These are phyloP conservation scores for Ogataea corticis DNA, from an alignment of 805 yeast species.

Conservation along the genomic window DNA sequence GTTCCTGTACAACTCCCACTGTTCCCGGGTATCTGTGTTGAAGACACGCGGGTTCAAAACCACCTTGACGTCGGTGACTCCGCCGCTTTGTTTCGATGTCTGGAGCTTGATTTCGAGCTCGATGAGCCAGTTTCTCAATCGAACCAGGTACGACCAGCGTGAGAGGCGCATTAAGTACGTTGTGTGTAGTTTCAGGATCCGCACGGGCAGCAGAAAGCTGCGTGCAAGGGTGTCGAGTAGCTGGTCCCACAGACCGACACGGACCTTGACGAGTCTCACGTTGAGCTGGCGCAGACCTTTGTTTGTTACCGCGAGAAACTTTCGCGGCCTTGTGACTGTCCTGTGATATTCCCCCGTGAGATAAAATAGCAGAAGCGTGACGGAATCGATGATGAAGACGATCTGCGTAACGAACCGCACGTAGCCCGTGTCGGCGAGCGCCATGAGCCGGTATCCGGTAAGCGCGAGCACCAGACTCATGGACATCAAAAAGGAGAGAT, in stretches of 20 bases:
- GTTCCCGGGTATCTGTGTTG: conserved; percentile 80
- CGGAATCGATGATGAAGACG: conserved; percentile 56
- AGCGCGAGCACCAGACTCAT: conserved; percentile 41
- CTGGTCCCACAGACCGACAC: conserved; percentile 39
- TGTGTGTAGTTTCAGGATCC: conserved; percentile 14
- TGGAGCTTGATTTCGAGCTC: conserved; percentile 26
- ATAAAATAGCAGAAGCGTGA: conserved; percentile 76
- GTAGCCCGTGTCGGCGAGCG: conserved; percentile 29
- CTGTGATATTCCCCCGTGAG: conserved; percentile 87
- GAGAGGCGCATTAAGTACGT: conserved; percentile 8
- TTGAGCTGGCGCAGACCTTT: conserved; percentile 86
- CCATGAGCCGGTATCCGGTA: conserved; percentile 36
- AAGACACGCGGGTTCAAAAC: conserved; percentile 81
- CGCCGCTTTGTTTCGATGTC: conserved; percentile 61
- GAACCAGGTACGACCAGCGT: conserved; percentile 9
- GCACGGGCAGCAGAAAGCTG: conserved; percentile 18
- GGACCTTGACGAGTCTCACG: conserved; percentile 68
- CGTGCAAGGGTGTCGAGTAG: conserved; percentile 21
- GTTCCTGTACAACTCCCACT: conserved; percentile 91
- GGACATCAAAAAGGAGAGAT: conserved; percentile 52
- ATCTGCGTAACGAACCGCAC: conserved; percentile 49
- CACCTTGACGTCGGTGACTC: conserved; percentile 76
- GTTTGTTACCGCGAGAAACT: conserved; percentile 78
- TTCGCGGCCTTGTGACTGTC: conserved; percentile 79
- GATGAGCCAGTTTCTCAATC: conserved; percentile 25